Evolutionary conservation across 2,329 filamentous ascomycete species (phyloP), one percentile per base, ranked within the genome.

Genomic region (Diplodia seriata): DNA sequence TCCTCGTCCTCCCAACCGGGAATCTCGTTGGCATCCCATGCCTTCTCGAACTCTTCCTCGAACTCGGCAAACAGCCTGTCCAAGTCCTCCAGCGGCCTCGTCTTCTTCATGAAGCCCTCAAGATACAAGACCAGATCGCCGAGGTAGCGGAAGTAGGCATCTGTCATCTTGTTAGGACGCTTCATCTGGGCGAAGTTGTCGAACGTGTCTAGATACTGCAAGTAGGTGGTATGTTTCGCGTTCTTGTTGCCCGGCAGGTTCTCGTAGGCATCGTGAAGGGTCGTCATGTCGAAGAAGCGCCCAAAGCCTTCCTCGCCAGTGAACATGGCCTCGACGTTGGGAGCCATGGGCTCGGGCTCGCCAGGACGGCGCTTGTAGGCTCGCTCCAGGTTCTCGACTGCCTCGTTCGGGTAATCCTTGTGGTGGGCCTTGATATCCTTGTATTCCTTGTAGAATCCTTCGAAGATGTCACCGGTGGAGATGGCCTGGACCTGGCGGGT

Each of bases 261-360:
- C 69, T 97, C 85, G 76, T 93, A 99, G 15, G 91, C 85, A 75
- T 98, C 94, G 79, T 98, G 94, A 72, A 89, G 87, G 49, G 85
- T 86, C 20, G 91, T 94, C 56, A 99, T 82, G 78, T 99, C 95
- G 74, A 99, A 91, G 80, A 92, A 99, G 73, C 93, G 91, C 53
- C 95, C 95, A 74, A 91, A 97, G 0, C 90, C 91, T 79, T 99
- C 95, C 80, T 99, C 96, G 70, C 95, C 95, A 0, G 93, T 97
- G 79, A 99, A 99, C 83, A 98, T 91, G 68, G 88, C 89, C 76
- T 98, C 94, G 57, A 97, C 90, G 64, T 94, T 88, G 53, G 87
- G 88, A 4, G 86, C 84, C 67, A 87, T 79, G 1, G 85, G 82
- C 56, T 90, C 87, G 4, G 74, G 75, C 61, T 88, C 87, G 71